These are phyloP conservation scores for Lophiotrema nucula DNA, from an alignment of 495 filamentous ascomycete species.

Conservation along the genomic window DNA sequence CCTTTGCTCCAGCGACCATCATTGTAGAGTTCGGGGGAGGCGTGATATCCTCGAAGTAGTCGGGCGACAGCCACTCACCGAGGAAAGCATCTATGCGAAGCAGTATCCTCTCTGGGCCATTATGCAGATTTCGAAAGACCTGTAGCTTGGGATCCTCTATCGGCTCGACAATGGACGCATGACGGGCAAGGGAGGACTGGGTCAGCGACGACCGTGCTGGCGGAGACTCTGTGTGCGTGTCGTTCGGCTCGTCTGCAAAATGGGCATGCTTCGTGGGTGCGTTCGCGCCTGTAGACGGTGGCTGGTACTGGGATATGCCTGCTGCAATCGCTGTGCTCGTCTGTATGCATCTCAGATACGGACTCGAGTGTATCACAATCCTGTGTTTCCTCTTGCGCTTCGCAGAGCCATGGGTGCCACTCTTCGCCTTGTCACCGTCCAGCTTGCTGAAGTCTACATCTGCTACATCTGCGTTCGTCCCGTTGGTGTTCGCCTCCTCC, in stretches of 20 bases:
- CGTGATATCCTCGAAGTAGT: conserved; percentile 89
- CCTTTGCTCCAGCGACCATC: conserved; percentile 85
- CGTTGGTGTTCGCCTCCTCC: conserved; percentile 2
- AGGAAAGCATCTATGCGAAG: conserved; percentile 88
- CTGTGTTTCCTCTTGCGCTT: conserved; percentile 57
- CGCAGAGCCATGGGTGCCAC: not conserved
- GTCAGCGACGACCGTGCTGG: conserved; percentile 4
- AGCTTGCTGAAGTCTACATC: conserved; percentile 3
- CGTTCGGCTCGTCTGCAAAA: conserved; percentile 10
- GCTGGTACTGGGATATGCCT: conserved; percentile 70
- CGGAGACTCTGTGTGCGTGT: conserved; percentile 19
- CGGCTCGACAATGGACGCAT: conserved; percentile 23
- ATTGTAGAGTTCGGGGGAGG: conserved; percentile 80
- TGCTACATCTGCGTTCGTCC: conserved; percentile 10
- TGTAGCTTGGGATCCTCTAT: conserved; percentile 11
- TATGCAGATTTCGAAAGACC: conserved; percentile 8
- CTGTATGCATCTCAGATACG: conserved; percentile 89
- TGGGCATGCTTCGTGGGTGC: conserved; percentile 4
- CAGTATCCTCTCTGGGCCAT: conserved; percentile 48
- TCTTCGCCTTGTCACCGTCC: not conserved
- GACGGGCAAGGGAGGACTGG: conserved; percentile 22
- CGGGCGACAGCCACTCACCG: conserved; percentile 90
- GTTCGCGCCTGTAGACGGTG: conserved; percentile 6
- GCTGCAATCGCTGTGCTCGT: conserved; percentile 87
- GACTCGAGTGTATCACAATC: conserved; percentile 85